Base-by-base conservation (phyloP, 2,329 filamentous ascomycete genomes). In the Zymoseptoria tritici region DNA sequence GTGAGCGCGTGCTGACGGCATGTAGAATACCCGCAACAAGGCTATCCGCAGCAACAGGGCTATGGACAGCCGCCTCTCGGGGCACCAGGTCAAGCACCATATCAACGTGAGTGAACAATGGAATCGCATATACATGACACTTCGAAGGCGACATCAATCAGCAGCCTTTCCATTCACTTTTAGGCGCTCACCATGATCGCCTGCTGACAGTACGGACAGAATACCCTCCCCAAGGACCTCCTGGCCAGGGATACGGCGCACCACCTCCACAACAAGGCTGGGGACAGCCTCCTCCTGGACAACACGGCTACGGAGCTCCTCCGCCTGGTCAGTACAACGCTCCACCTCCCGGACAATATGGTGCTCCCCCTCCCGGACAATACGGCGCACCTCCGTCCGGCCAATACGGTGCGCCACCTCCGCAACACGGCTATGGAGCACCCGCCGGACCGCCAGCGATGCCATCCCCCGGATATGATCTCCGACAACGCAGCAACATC, bases 401-500 rank as follows among this genome's bases (percentile, higher is more conserved):
- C 36, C 54, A 56, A 22, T 63, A 64, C 20, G 58, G 59, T 4
- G 60, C 55, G 50, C 56, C 62, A 19, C 62, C 57, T 8, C 58
- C 61, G 52, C 57, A 60, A 29, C 62, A 62, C 20, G 24, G n/a
- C 26, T 61, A 61, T 51, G 61, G 58, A 20, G 64, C 60, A n/a
- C 60, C 60, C 16, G 54, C 62, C 21, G 71, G 68, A 5, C 79
- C 82, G 50, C 84, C 87, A 9, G 84, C 86, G 0, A 81, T 83
- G 9, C 84, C 90, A 0, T 89, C 89, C 0, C 75, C 82, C 0
- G 92, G 92, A 42, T 97, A 96, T 69, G 85, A 85, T 2, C 81
- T 87, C 0, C 83, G 85, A 11, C 88, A 89, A 68, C 78, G 83
- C 52, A 88, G 90, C 51, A 80, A 83, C 29, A 78, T 81, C 19